A percentile compares a stretch with the other conserved stretches of the same genome.
phyloP scores from a whole-genome alignment of 2,329 filamentous ascomycete species.

The Mycocentrospora acerina region DNA sequence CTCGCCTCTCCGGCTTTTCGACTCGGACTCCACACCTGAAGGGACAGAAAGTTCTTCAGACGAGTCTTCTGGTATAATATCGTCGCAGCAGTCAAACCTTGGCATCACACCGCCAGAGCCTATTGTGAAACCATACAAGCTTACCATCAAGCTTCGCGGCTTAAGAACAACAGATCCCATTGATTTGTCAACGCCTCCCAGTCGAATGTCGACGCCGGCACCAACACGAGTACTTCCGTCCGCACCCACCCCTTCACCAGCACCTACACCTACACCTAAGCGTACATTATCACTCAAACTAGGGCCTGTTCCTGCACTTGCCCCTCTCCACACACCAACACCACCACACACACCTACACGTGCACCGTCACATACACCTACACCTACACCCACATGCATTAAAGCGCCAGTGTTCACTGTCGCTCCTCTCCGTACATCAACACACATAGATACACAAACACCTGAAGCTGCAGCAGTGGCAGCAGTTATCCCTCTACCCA shows the following conservation, averaged over 20 bases:
- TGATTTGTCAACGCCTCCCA: slow-evolving; percentile 2
- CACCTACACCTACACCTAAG: slow-evolving; percentile 9
- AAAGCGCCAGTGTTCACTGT: too few species aligned
- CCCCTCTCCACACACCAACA: neutral
- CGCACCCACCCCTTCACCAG: slow-evolving; percentile 5
- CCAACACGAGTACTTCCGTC: slow-evolving; percentile 7
- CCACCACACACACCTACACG: neutral
- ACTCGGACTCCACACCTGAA: slow-evolving; percentile 43
- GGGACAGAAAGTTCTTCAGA: slow-evolving; percentile 39
- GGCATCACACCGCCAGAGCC: slow-evolving; percentile 20
- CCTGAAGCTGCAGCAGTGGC: too few species aligned
- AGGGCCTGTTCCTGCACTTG: neutral
- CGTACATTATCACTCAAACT: slow-evolving; percentile 5
- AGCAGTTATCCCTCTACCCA: too few species aligned
- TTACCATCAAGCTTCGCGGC: slow-evolving; percentile 37
- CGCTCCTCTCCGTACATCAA: too few species aligned
- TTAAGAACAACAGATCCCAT: slow-evolving; percentile 26
- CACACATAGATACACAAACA: too few species aligned
- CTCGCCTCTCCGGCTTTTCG: slow-evolving; percentile 48
- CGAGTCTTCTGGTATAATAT: slow-evolving; percentile 32
- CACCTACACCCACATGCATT: slow-evolving; percentile 4
- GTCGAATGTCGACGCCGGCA: slow-evolving; percentile 20
- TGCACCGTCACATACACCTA: neutral
- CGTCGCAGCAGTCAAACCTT: slow-evolving; percentile 27
- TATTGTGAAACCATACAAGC: slow-evolving; percentile 26